These are phyloP conservation scores for Amanita subjunquillea DNA, from an alignment of 768 basidiomycete genomes.

Conservation along the genomic window DNA sequence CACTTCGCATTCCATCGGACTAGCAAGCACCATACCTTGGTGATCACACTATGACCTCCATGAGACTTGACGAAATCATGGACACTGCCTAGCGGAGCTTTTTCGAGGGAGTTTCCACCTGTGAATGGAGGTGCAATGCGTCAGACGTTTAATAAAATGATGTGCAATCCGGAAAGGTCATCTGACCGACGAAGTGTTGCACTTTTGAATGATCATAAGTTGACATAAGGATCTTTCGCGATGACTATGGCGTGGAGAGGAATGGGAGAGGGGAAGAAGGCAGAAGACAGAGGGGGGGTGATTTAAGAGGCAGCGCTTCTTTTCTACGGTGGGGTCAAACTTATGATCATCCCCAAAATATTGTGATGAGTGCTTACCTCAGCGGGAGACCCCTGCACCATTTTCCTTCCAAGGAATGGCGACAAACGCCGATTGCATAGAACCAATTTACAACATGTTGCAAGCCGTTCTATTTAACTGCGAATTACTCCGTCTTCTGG, in stretches of 20 bases:
- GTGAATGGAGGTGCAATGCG: constrained; percentile 8
- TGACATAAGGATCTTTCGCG: constrained; percentile 27
- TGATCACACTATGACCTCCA: constrained; percentile 97
- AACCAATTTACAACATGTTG: background rate
- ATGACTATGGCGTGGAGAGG: constrained; percentile 8
- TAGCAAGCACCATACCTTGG: constrained; percentile 55
- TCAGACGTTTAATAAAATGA: constrained; percentile 7
- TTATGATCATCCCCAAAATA: constrained; percentile 37
- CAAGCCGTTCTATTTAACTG: background rate
- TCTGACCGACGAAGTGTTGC: constrained; percentile 41
- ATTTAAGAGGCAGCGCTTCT: constrained; percentile 6
- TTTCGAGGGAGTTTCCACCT: constrained; percentile 92
- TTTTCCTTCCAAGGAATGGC: constrained; percentile 1
- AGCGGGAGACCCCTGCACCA: constrained; percentile 7
- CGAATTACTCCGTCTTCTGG: background rate
- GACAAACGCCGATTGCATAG: constrained; percentile 17
- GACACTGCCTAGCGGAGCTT: constrained; percentile 68
- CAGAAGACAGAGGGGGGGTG: background rate
- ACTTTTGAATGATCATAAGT: constrained; percentile 45
- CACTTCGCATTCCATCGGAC: background rate
- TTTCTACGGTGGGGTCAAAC: constrained; percentile 27
- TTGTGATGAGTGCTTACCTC: constrained; percentile 22
- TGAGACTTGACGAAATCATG: constrained; percentile 84
- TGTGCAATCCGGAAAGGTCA: constrained; percentile 2
- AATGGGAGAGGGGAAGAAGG: constrained; percentile 15